Evolutionary conservation across 257 asterid genomes (phyloP).

Genomic region (Solanum chmielewskii): DNA sequence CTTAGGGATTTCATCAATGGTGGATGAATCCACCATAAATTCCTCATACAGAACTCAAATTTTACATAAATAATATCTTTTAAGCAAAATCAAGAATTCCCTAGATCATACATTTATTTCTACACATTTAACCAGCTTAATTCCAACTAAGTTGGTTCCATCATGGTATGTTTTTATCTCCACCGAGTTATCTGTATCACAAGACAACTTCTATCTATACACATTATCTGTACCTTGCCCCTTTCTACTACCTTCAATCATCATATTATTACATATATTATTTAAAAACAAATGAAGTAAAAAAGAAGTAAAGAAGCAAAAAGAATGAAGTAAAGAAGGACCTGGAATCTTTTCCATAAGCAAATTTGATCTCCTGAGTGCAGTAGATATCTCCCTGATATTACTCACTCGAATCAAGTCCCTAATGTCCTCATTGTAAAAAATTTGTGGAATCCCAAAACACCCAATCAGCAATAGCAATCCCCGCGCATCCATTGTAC

Average conservation of each 20-base stretch:
- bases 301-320: no score
- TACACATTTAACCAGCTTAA: background rate
- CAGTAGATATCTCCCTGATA: slow-evolving; percentile 43
- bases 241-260: background rate
- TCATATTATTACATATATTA: background rate
- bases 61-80: background rate
- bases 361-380: slow-evolving; percentile 37
- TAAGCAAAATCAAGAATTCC: background rate
- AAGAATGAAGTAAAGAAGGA: background rate
- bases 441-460: slow-evolving; percentile 46
- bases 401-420: slow-evolving; percentile 49
- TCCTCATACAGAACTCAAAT: background rate
- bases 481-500: slow-evolving; percentile 68
- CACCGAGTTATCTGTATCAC: background rate
- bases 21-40: background rate
- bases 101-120: background rate
- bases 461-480: slow-evolving; percentile 61
- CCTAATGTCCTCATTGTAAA: slow-evolving; percentile 45
- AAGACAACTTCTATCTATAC: background rate
- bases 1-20: background rate
- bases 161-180: background rate
- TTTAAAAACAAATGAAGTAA: background rate
- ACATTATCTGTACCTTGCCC: background rate
- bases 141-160: background rate
- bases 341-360: slow-evolving; percentile 58